A percentile compares a stretch with the other conserved stretches of the same genome.
Evolutionary conservation across 129 eudicot genomes (phyloP).

Genomic region (Flaveria robusta): DNA sequence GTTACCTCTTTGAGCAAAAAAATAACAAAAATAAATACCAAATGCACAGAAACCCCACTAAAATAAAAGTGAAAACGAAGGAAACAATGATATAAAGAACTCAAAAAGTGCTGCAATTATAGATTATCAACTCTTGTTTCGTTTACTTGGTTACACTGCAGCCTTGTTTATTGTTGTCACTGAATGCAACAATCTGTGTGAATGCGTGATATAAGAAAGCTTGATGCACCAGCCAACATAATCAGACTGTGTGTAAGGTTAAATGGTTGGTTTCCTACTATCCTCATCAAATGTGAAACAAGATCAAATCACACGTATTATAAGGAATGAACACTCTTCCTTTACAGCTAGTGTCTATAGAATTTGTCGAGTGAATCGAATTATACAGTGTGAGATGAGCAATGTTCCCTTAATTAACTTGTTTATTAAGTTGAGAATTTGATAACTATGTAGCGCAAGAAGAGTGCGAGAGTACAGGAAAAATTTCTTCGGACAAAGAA

Average conservation of each 20-base stretch:
- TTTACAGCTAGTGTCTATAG: background rate
- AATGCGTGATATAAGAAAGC: background rate
- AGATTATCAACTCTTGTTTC: background rate
- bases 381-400: background rate
- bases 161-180: background rate
- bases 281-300: conserved; percentile 2
- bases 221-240: too few relatives aligned
- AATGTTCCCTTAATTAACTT: background rate
- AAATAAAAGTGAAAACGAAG: background rate
- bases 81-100: background rate
- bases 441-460: background rate
- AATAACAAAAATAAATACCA: conserved; percentile 15
- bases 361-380: background rate
- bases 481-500: background rate
- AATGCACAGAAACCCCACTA: background rate
- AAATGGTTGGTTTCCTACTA: background rate
- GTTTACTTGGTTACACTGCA: background rate
- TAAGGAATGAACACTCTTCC: background rate
- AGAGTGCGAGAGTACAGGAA: background rate
- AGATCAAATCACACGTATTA: background rate
- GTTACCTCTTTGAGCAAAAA: conserved; percentile 11
- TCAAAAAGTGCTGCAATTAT: background rate
- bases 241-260: background rate
- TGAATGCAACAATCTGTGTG: background rate
- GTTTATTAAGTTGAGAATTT: background rate